Evolutionary conservation across 202 grass and related monocot species (phyloP), one percentile per base, ranked within the genome.

Genomic region (Schoenoplectus triqueter): DNA sequence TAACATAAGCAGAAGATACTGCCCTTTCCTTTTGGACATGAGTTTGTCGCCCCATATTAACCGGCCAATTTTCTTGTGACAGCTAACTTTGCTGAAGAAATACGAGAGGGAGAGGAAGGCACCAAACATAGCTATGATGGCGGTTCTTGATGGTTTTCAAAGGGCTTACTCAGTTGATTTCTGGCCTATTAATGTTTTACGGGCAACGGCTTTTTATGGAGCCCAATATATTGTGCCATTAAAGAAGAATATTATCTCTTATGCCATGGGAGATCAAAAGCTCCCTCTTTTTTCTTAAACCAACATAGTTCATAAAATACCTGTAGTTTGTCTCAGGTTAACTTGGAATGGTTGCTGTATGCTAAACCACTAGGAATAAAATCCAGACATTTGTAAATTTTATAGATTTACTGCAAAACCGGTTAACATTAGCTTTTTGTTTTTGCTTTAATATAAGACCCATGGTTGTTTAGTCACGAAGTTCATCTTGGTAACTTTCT

Each of bases 91-190:
- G 80, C 86, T 99, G 69, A 92, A 80, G 63, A 82, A 79, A 84
- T 99, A 99, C 14, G 93, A 94, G 87, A 96, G 78, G 47, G 88
- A 96, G 15, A 83, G 91, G 56, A 99, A 96, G 78, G 86, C 69
- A 0, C 90, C 86, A 11, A 99, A 96, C 80, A 52, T 96, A 75
- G 84, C 93, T n/a, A 94, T 91, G 96, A 83, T 89, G 84, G 93
- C 93, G 20, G 82, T 96, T 47, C 89, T 99, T 47, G 96, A 99
- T 78, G 93, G 93, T 64, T 94, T 94, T 87, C 93, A 99, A 89
- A 99, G 92, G 91, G 90, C 88, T 55, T 99, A 92, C 80, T 94
- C 90, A 0, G 78, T 95, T 15, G 93, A 99, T 88, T 89, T 99
- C 39, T 90, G 93, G 40, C 96, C 96, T 41, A 88, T 99, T 7